Evolutionary conservation across 306 rosid species (phyloP), one percentile per base, ranked within the genome.

Genomic region (Inga leiocalycina): DNA sequence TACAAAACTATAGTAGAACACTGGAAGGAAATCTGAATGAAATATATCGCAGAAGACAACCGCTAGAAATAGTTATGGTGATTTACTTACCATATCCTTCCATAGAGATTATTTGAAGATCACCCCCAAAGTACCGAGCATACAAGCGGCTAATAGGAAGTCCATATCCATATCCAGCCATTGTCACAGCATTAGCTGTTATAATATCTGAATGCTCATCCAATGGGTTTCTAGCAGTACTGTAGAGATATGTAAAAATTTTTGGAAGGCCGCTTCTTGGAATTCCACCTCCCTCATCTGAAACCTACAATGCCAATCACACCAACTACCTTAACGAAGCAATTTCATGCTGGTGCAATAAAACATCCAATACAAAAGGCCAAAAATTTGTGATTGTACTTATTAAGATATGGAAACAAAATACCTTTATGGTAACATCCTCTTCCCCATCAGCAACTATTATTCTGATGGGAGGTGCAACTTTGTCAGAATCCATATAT

Each of bases 361-460:
- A 73, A 35, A 16, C n/a, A 45, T 20, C 71, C 27, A 45, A 22
- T 11, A 19, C 32, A 52, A 51, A 61, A 44, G 65, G 51, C 16
- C 80, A 51, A 64, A 41, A 54, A 34, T 13, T 45, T 7, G 14
- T 11, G 0, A 30, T 6, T 57, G 72, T 71, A 9, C 48, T 48
- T 9, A 10, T 19, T 44, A 80, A 65, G 11, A 17, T 54, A 37
- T 34, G 39, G 8, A 73, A 73, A 84, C 44, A 24, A 78, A 74
- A 62, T 59, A 80, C 84, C 77, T 67, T 74, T 52, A 84, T 52
- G 87, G 99, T 94, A 77, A 96, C 99, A 85, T 96, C 99, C 89
- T 96, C 98, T 81, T 86, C 45, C 56, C 99, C 99, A 82, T 92
- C 99, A 68, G 99, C 99, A 77, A 96, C 98, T 83, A 96, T 89